Conservation (phyloP, 2,329 filamentous ascomycete genomes). For the Sporothrix inflata region DNA sequence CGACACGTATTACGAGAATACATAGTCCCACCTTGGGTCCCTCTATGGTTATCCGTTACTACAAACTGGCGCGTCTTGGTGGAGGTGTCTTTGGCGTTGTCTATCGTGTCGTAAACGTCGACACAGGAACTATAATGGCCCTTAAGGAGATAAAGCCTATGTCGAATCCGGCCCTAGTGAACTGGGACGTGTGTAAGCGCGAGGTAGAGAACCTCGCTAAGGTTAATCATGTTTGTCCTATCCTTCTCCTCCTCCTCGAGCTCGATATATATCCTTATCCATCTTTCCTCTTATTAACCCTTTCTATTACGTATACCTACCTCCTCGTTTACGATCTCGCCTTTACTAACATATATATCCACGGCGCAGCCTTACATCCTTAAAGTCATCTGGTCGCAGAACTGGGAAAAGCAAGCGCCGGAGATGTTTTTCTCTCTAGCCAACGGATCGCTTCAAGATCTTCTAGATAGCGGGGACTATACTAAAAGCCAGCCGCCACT, state of each 20-base stretch:
- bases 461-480: not conserved
- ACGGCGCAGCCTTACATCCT: not conserved
- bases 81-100: not conserved
- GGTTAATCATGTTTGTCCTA: not conserved
- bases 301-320: no score
- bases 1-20: not conserved
- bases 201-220: not conserved
- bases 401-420: not conserved
- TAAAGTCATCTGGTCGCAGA: not conserved
- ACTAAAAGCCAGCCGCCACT: not conserved
- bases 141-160: not conserved
- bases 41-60: not conserved
- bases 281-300: no score
- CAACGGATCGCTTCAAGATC: constrained; percentile 1
- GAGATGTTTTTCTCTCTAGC: constrained; percentile 12
- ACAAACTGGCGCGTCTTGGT: not conserved
- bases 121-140: not conserved
- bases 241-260: no score
- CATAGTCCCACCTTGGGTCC: not conserved
- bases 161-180: not conserved
- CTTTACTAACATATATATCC: no score
- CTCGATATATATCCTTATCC: no score
- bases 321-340: no score
- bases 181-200: not conserved
- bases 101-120: not conserved